These are phyloP conservation scores for Colletotrichum australisinense DNA, from an alignment of 2,329 filamentous ascomycete species.

Conservation along the genomic window DNA sequence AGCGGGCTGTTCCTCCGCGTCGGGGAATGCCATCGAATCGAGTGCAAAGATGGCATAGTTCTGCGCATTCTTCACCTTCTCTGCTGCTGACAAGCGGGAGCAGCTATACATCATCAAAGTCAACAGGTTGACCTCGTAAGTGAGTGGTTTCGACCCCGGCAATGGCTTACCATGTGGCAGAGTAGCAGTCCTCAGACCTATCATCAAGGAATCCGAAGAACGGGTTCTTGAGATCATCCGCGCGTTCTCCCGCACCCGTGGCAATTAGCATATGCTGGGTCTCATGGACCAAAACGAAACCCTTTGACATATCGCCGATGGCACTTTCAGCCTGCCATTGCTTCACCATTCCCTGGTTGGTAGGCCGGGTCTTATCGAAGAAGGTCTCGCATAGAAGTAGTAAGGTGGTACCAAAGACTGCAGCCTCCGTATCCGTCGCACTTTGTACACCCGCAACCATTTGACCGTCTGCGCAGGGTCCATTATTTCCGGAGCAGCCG, in stretches of 20 bases:
- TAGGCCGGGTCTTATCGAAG: not conserved
- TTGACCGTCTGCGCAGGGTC: not conserved
- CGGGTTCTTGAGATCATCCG: not conserved
- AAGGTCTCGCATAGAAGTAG: slow-evolving; percentile 11
- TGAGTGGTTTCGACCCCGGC: too few relatives aligned
- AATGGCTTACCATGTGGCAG: not conserved
- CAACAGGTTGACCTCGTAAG: not conserved
- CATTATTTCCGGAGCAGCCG: not conserved
- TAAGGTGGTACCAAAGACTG: not conserved
- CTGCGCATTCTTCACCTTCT: not conserved
- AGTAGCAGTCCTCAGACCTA: not conserved
- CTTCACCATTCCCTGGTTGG: slow-evolving; percentile 2
- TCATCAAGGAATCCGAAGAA: not conserved
- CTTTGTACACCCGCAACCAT: slow-evolving; percentile 8
- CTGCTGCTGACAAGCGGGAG: not conserved
- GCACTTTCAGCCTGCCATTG: not conserved
- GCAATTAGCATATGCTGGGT: not conserved
- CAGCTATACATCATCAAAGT: not conserved
- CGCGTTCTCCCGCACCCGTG: not conserved
- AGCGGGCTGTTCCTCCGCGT: not conserved
- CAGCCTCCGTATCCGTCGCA: not conserved
- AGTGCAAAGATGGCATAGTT: not conserved
- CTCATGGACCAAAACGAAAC: not conserved
- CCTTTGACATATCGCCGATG: not conserved
- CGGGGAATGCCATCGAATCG: not conserved